Conservation (phyloP, 106 monocot genomes). For the Allium sativum region DNA sequence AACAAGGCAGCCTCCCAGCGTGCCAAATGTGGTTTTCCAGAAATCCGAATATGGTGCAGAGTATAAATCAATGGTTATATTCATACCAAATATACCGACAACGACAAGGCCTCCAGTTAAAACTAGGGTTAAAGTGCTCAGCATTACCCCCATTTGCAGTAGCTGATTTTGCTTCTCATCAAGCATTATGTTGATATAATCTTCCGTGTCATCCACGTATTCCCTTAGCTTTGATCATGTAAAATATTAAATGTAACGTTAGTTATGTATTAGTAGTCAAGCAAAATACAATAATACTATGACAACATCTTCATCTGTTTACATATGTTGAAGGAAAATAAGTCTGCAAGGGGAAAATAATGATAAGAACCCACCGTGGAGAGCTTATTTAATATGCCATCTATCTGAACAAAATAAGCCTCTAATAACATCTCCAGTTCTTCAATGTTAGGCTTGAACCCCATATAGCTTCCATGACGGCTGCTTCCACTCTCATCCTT, state of each 20-base stretch:
- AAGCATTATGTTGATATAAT: constrained; percentile 30
- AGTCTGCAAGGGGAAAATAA: background rate
- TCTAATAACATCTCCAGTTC: constrained; percentile 32
- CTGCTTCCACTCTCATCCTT: constrained; percentile 11
- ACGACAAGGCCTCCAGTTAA: constrained; percentile 20
- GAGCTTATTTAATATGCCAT: constrained; percentile 24
- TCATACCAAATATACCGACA: constrained; percentile 19
- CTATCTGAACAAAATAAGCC: constrained; percentile 28
- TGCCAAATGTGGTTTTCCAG: constrained; percentile 20
- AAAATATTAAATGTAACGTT: background rate
- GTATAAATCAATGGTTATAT: constrained; percentile 10
- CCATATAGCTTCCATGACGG: constrained; percentile 1
- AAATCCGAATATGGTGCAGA: constrained; percentile 12
- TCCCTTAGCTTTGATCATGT: constrained; percentile 15
- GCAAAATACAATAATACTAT: too few species aligned
- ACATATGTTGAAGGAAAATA: background rate
- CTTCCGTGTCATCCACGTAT: constrained; percentile 26
- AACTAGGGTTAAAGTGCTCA: constrained; percentile 18
- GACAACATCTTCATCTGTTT: too few species aligned
- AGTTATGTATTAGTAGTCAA: too few species aligned
- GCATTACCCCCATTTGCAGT: constrained; percentile 21
- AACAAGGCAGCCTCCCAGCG: constrained; percentile 14
- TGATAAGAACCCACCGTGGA: constrained; percentile 14
- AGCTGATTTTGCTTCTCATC: constrained; percentile 28
- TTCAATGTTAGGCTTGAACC: constrained; percentile 21